Base-by-base conservation (phyloP, 2,329 filamentous ascomycete genomes). In the Microsporum canis region DNA sequence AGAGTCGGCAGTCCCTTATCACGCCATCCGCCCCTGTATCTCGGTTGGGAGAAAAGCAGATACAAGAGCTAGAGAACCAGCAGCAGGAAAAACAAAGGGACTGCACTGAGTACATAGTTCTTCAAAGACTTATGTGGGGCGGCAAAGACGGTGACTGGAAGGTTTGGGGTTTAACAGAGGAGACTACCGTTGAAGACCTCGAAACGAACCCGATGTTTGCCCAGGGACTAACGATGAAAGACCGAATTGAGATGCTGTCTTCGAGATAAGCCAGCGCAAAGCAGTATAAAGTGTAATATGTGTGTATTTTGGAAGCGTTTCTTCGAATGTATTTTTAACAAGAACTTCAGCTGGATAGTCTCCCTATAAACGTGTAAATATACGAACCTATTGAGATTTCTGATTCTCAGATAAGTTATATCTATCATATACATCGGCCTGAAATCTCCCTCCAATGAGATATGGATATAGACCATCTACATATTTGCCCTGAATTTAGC, bases 91-190 rank as follows among this genome's bases (percentile, higher is more conserved):
- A 75, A 67, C 67, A 72, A 58, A 75, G 75, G 68, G 73, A 75
- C 63, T 74, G 74, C 63, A 73, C 70, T 1, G 80, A 82, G 67
- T 80, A 82, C 63, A 66, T 82, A 34, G 79, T 82, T 12, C 66
- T 82, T 29, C 79, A 82, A 70, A 75, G 76, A 67, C 64, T 76
- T 38, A 67, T 74, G 39, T 71, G 75, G 67, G 70, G 71, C 34
- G 74, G 76, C 6, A 70, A 74, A 62, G 70, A 76, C 45, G 70
- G 71, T 10, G 68, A 72, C 14, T 82, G 80, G 80, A 76, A 73
- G 64, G 68, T 81, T 58, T 82, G 79, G 80, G 80, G 80, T 2
- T 74, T 74, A 61, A 67, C 74, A 53, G 72, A 72, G 33, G 75
- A 78, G 62, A 78, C 74, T 5, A 75, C 70, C 17, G 55, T 77